These are phyloP conservation scores for Entonaema liquescens DNA, from an alignment of 495 filamentous ascomycete species.

Conservation along the genomic window DNA sequence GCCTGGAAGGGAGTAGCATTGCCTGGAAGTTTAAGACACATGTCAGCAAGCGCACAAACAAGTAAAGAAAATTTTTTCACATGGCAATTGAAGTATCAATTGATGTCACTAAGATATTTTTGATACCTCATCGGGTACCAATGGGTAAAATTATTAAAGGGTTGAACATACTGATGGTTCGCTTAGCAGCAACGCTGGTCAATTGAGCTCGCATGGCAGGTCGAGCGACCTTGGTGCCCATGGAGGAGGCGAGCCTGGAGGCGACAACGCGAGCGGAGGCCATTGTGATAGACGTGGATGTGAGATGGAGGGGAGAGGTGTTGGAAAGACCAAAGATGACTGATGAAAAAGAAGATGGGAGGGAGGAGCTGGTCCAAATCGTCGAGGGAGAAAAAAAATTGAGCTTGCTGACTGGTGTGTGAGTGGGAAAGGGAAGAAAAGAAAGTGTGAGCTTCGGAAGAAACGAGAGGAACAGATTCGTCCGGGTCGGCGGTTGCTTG, in stretches of 20 bases:
- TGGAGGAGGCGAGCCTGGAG: constrained; percentile 71
- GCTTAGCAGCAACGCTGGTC: constrained; percentile 68
- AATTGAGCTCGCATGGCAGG: constrained; percentile 69
- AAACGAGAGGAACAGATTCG: constrained; percentile 35
- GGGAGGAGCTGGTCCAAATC: constrained; percentile 40
- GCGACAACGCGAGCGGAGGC: constrained; percentile 76
- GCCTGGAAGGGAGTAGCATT: constrained; percentile 64
- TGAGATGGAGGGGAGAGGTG: constrained; percentile 51
- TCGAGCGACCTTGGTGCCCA: constrained; percentile 77
- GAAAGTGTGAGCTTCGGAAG: constrained; percentile 47
- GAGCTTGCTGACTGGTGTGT: constrained; percentile 51
- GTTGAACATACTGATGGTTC: constrained; percentile 67
- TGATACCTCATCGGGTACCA: neutral
- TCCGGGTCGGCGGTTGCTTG: constrained; percentile 35
- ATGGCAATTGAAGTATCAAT: constrained; percentile 17
- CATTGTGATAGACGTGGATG: constrained; percentile 68
- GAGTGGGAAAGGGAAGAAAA: constrained; percentile 48
- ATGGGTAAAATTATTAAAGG: constrained; percentile 29
- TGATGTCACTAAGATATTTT: constrained; percentile 13
- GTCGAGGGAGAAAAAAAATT: constrained; percentile 46
- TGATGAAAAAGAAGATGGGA: constrained; percentile 46
- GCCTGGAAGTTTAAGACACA: constrained; percentile 41
- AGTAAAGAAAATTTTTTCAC: constrained; percentile 18
- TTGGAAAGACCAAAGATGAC: constrained; percentile 48
- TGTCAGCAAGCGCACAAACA: constrained; percentile 41